Evolutionary conservation across 129 eudicot genomes (phyloP), one percentile per base, ranked within the genome.

Genomic region (Glebionis coronaria): DNA sequence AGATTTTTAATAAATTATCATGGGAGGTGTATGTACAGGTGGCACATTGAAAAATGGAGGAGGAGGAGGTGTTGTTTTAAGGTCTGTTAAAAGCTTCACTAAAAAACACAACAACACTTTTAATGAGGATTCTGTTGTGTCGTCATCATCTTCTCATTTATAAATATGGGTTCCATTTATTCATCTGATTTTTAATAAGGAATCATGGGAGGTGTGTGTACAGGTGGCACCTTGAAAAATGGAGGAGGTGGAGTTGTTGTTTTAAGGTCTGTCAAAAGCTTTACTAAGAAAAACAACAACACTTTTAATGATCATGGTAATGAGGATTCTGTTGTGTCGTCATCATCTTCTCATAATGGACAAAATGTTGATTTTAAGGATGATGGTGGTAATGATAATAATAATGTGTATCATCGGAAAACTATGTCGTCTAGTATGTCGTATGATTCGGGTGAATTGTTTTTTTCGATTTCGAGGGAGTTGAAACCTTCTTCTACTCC

Each of bases 11-110:
- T 23, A 23, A 23, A 23, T 11, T 11, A 46, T 35, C 1, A 91
- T 91, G 97, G 97, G 97, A 63, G 95, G 84, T 42, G 91, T 88
- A 56, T 91, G 97, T 78, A 78, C 95, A 0, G 92, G 82, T 13
- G 95, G 97, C 31, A 81, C 84, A 16, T 61, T 79, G 35, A 81
- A 78, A 78, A 44, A 66, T 31, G 62, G 12, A 60, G 31, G 35
- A 27, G 18, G 56, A 44, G 68, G 46, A 38, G 46, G 72, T 5
- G 75, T 35, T 44, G 82, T 60, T 57, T 72, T 91, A 50, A 83
- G 73, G 74, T 79, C 91, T 7, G 77, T 82, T 3, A 77, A 66
- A 70, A 86, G 89, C 40, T 85, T 86, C 58, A 79, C 63, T 72
- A 25, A 61, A 15, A 63, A 83, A 63, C n/a, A n/a, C n/a, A 47